Evolutionary conservation across 805 yeast genomes (phyloP), one percentile per base, ranked within the genome.

Genomic region (Sporopachydermia quercuum): DNA sequence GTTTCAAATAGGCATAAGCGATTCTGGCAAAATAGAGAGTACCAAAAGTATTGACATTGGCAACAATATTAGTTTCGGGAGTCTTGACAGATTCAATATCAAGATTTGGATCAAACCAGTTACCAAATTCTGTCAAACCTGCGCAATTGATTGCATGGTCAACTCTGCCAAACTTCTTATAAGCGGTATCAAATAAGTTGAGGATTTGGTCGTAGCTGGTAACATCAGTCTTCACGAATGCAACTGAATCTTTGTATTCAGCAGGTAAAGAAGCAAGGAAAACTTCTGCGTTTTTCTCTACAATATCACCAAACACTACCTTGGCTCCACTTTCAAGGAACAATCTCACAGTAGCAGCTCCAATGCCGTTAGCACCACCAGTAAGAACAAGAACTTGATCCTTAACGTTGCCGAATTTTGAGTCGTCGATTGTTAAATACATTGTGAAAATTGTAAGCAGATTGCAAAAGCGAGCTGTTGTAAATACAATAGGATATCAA

Each of bases 351-450:
- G 43, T 15, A 19, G 43, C 39, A 1, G 44, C 44, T 4, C 44
- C 44, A 23, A 41, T 41, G 4, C 44, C 44, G 14, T 39, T 41
- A 15, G 44, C 42, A 19, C 44, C 44, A 35, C 44, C 44, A n/a
- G 30, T 8, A 8, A 23, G 30, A 8, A 23, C 30, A 23, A 23
- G 30, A n/a, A 23, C 30, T 23, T 23, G 30, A n/a, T n/a, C 30
- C 13, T 8, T 8, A n/a, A 23, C 30, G 30, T 23, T n/a, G 8
- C 30, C 30, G n/a, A 23, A 23, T n/a, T 23, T 23, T 8, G 30
- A 8, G 8, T 23, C 30, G n/a, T 23, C 30, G n/a, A 23, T 23
- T 23, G 30, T 23, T 8, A 23, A n/a, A n/a, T 23, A 23, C 30
- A 23, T 23, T n/a, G 13, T 23, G n/a, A n/a, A n/a, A n/a, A n/a